Evolutionary conservation across 2,329 filamentous ascomycete species (phyloP), one percentile per base, ranked within the genome.

Genomic region (Elsinoe batatas): DNA sequence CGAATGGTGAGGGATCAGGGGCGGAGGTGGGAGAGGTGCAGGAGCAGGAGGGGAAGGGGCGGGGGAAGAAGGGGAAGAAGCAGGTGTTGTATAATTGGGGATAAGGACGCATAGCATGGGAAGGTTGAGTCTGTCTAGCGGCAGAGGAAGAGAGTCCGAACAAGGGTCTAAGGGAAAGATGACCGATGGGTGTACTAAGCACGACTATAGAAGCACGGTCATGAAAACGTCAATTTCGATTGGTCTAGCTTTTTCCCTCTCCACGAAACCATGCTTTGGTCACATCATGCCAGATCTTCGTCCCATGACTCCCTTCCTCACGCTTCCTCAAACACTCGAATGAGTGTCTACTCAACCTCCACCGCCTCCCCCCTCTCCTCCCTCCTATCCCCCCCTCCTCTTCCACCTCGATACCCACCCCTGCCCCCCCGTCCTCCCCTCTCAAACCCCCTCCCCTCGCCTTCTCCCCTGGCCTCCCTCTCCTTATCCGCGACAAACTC

Each of bases 401-500:
- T 38, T 12, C 40, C 40, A 8, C 47, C 47, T 10, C 47, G 17
- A 37, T 46, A 55, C 22, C 53, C 47, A 38, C 47, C 51, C 36
- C 51, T 32, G 1, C 51, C 53, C 17, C 53, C 42, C 26, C 53
- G 18, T 13, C 40, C 54, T 36, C 40, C 51, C 38, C 51, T 30
- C 50, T 37, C 38, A 33, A 37, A 12, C n/a, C 36, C 37, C 44
- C 30, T 26, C 13, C 10, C 11, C 51, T 54, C 35, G 8, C 42
- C 53, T 30, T 55, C 53, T 2, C 40, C 53, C 22, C 58, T 57
- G 3, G 79, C 72, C 73, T 89, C 88, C 63, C 84, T 84, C 76
- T 94, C 89, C 74, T 83, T 84, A 71, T 88, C 83, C 54, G 82
- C 75, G 64, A 86, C 79, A 63, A 86, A 91, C 65, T 87, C 85